phyloP scores from a whole-genome alignment of 768 basidiomycete species.

The Tulasnella calospora region DNA sequence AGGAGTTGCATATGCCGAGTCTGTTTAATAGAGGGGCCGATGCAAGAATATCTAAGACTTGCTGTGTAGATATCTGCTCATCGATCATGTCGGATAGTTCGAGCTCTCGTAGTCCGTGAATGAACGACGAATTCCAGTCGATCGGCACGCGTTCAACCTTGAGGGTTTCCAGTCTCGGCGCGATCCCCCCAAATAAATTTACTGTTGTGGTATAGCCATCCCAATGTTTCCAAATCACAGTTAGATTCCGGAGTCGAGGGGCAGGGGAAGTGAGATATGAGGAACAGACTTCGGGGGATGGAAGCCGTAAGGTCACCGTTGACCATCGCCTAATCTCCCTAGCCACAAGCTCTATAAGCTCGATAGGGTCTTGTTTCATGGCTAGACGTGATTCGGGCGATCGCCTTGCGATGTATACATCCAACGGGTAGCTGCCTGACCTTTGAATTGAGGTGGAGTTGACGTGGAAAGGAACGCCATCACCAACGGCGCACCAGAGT shows the following conservation, averaged over 20 bases:
- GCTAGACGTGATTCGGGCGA: background rate
- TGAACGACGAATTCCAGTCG: background rate
- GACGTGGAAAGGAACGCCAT: background rate
- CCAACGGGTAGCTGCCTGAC: background rate
- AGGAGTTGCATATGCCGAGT: conserved; percentile 57
- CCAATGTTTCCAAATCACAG: background rate
- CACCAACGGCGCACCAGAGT: background rate
- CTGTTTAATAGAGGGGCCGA: conserved; percentile 34
- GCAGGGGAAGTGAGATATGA: background rate
- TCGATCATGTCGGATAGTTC: background rate
- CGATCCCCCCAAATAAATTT: background rate
- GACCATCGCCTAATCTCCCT: background rate
- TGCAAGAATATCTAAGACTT: background rate
- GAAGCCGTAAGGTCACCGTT: background rate
- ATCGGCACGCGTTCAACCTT: background rate
- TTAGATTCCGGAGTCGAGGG: background rate
- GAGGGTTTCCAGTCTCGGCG: background rate
- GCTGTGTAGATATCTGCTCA: background rate
- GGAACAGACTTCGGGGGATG: background rate
- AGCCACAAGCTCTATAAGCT: background rate
- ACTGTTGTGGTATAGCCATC: background rate
- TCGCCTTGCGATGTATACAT: background rate
- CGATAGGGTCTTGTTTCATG: background rate
- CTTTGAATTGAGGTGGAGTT: background rate
- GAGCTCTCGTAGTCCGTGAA: background rate